Evolutionary conservation across 257 asterid genomes (phyloP), one percentile per base, ranked within the genome.

Genomic region (Solanum piurae): DNA sequence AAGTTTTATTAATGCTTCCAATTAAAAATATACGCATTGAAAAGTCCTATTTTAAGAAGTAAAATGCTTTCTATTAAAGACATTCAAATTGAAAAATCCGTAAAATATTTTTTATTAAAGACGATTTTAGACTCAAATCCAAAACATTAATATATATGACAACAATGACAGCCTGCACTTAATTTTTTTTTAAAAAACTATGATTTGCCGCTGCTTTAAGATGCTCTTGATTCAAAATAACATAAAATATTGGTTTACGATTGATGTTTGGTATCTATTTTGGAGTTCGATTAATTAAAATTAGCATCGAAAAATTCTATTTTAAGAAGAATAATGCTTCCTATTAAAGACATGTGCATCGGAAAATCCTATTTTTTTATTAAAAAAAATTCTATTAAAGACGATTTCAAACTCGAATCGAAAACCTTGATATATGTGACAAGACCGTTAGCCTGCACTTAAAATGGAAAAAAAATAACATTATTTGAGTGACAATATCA

Each of bases 271-370:
- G 0, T 68, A 27, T 29, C 7, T 3, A 0, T 27, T 68, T 68
- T 6, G 0, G 1, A 68, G 1, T 69, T 14, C 0, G 0, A 14
- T 6, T 29, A 31, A 14, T 69, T 69, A 7, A 6, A 3, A 14
- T 69, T 29, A 1, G 0, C 0, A 18, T 31, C 0, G 0, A 29
- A 14, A 29, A 31, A 5, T 1, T 27, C 0, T 68, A 13, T 27
- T 68, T 68, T 27, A 12, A 14, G n/a, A 31, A 20, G 2, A 58
- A 20, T 1, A 20, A 58, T 58, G 12, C 2, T 58, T 58, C 25
- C 5, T 58, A 3, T 20, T 58, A 58, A 7, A 58, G 66, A 58
- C 25, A 7, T 69, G 9, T 1, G 5, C 2, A 16, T 31, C 5
- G 0, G 36, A 31, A 71, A 31, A 7, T 31, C 7, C 2, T 71